Base-by-base conservation (phyloP, 176 grass and related monocot genomes). In the Elymus sibiricus region DNA sequence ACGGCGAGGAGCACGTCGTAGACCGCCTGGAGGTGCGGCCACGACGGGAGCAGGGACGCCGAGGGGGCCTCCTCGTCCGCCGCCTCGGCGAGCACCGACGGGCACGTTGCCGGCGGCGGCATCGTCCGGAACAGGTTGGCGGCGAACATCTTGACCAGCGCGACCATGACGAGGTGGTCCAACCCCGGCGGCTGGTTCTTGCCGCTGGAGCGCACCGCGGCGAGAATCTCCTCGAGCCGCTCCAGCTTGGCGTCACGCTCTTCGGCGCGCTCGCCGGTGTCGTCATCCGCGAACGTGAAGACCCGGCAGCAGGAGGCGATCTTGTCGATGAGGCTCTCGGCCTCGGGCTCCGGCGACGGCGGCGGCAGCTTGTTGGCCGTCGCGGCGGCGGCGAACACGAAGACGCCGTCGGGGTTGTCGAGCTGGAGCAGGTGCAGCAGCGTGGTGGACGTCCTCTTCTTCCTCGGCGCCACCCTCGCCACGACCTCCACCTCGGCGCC, bases 81-180 rank as follows among this genome's bases (percentile, higher is more conserved):
- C 32, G 63, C 64, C 16, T 90, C 90, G 28, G 79, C 46, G 28
- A 66, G 85, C 12, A 68, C 62, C 15, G 37, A 55, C 31, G 64
- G 73, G 76, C 39, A 86, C n/a, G 91, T 51, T 2, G 91, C 24
- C 40, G 86, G 87, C 43, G 88, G 89, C 11, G 95, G 91, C 75
- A 98, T 73, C 5, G 89, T n/a, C 1, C 90, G 91, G 87, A 95
- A 94, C 74, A 98, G 89, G 92, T 98, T 92, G 37, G 85, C 90
- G 47, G 86, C 67, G 7, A 92, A 35, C 95, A 98, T 90, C 70
- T 15, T 37, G 42, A 94, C 47, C 31, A 98, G 91, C 12, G 95
- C 85, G 27, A 64, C 70, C 89, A 92, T 79, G 59, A 90, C 81
- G 11, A 71, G 34, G 49, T 88, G 87, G 76, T 89, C 88, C 67